These are phyloP conservation scores for Fusarium brachygibbosum DNA, from an alignment of 2,329 filamentous ascomycete genomes.

Conservation along the genomic window DNA sequence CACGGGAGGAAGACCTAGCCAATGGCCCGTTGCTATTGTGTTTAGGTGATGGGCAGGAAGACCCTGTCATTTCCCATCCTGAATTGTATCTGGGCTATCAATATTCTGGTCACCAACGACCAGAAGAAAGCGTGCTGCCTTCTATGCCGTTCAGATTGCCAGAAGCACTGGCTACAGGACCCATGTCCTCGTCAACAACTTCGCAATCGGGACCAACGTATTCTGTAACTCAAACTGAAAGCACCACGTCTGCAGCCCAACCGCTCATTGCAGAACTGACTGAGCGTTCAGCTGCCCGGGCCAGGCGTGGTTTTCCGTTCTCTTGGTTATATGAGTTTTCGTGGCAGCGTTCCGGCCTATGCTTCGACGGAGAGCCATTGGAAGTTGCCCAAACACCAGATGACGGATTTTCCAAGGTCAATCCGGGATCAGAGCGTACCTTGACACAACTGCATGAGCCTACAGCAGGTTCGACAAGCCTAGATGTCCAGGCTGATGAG, in stretches of 20 bases:
- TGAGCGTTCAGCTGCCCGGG: background rate
- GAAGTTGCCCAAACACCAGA: background rate
- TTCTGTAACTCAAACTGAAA: background rate
- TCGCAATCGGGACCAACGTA: background rate
- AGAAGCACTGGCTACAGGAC: fast-evolving
- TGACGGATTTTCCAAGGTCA: background rate
- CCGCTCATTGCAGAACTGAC: no score
- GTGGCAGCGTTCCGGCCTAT: background rate
- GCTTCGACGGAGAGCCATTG: slow-evolving; percentile 1
- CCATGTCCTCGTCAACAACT: background rate
- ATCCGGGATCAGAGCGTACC: background rate
- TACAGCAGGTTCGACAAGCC: background rate
- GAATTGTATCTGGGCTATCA: fast-evolving
- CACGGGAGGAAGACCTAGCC: background rate
- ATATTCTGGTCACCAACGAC: fast-evolving
- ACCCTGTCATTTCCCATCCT: fast-evolving
- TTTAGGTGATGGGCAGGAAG: background rate
- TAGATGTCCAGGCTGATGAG: no score
- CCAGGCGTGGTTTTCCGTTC: fast-evolving
- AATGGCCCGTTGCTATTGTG: background rate
- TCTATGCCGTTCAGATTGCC: fast-evolving
- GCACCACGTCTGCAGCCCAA: background rate
- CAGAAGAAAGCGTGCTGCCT: fast-evolving
- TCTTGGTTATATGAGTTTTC: background rate
- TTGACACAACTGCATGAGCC: background rate